phyloP scores from a whole-genome alignment of 768 basidiomycete species.

The Goffeauzyma gilvescens region DNA sequence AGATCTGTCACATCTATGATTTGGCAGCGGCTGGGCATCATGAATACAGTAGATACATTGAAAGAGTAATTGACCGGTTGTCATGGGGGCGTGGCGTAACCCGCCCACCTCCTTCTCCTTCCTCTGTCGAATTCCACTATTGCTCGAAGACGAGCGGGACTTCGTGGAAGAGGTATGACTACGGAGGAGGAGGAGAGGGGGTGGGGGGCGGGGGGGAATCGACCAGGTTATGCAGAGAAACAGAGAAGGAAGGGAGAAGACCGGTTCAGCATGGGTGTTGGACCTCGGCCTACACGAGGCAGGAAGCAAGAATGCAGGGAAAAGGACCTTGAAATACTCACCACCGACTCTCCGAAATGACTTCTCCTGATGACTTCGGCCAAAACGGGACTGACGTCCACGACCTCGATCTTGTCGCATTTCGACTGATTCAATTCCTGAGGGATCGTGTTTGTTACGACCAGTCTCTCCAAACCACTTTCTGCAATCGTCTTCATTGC shows the following conservation, averaged over 20 bases:
- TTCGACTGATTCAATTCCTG: constrained; percentile 44
- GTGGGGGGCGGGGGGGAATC: background rate
- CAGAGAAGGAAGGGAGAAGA: too few species aligned
- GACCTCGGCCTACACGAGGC: too few species aligned
- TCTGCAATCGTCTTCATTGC: constrained; percentile 14
- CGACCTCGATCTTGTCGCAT: constrained; percentile 57
- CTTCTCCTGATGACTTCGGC: constrained; percentile 80
- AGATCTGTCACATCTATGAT: too few species aligned
- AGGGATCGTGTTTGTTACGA: constrained; percentile 93
- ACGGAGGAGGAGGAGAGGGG: background rate
- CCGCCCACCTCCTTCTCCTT: background rate
- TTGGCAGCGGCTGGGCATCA: too few species aligned
- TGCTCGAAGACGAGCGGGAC: constrained; percentile 19
- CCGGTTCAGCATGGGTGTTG: too few species aligned
- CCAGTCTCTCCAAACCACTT: constrained; percentile 48
- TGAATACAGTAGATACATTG: too few species aligned
- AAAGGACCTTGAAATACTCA: constrained; percentile 13
- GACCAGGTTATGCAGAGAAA: background rate
- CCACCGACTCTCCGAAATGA: constrained; percentile 32
- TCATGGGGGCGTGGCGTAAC: background rate
- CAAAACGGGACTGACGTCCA: constrained; percentile 80
- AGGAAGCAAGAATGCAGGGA: background rate
- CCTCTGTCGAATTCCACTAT: background rate
- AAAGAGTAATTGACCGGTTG: background rate
- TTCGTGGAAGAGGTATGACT: constrained; percentile 33